Base-by-base conservation (phyloP, 2,329 filamentous ascomycete genomes). In the Aspergillus aculeatinus region DNA sequence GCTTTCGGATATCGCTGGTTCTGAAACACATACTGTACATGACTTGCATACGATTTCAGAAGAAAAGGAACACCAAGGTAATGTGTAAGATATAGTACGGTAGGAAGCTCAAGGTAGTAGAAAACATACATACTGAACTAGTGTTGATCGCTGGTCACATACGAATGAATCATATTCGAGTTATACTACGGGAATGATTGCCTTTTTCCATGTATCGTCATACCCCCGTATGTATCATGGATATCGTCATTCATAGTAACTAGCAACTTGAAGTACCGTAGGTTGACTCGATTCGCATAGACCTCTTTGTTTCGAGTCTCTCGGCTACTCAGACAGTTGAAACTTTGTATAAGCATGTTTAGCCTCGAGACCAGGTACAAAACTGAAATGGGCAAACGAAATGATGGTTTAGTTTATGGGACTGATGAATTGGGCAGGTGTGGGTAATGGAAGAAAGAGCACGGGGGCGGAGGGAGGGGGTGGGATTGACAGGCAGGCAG, bases 371-470 rank as follows among this genome's bases (percentile, higher is more conserved):
- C 16, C 39, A 44, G 39, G 39, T 44, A 44, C 39, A 7, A 44
- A 44, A 7, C 3, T 16, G 39, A 5, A 19, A 16, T 44, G 16
- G 39, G 16, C 39, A 16, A 44, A 19, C 39, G 39, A 44, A 19
- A 35, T 19, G 16, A 9, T n/a, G 39, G 16, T 5, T n/a, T 10
- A 44, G 16, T 5, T n/a, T 44, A 44, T 44, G 14, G 14, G 16
- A 19, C 16, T 44, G 16, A 16, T n/a, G 53, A 42, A 19, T 55
- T 48, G 53, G 53, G 53, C 42, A 48, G 42, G 53, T 21, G 53
- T 48, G 53, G 53, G 47, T 29, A 55, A 55, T 31, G 10, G 4
- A 44, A 19, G 16, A 44, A 44, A n/a, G 39, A 44, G 39, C 39
- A 44, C 39, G 16, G 14, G 39, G 39, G 39, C 11, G 7, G 31